Evolutionary conservation across 2,329 filamentous ascomycete genomes (phyloP).

Genomic region (Orbilia javanica): DNA sequence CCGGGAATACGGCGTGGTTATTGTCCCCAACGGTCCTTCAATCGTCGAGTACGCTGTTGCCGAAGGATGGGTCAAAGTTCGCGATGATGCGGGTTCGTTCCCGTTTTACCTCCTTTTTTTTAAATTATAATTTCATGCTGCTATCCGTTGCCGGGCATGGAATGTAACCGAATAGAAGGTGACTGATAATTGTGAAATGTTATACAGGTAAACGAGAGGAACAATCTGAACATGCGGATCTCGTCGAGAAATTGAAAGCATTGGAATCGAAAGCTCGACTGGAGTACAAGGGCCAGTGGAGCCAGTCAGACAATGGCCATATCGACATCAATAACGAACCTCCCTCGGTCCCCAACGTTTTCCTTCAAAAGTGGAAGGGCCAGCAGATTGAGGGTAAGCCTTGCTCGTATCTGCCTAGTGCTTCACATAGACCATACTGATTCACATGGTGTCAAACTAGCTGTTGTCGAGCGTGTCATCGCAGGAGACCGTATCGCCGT

Average conservation of each 20-base stretch:
- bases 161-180: not conserved
- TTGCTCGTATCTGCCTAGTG: not conserved
- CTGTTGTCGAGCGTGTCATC: constrained; percentile 87
- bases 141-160: not conserved
- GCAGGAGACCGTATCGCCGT: constrained; percentile 91
- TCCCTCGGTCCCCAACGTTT: constrained; percentile 75
- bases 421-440: not conserved
- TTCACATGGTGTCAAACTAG: constrained; percentile 60
- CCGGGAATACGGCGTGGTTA: constrained; percentile 87
- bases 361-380: constrained; percentile 86
- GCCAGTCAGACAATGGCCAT: constrained; percentile 71
- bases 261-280: constrained; percentile 82
- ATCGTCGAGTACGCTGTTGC: constrained; percentile 86
- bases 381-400: constrained; percentile 78
- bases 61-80: constrained; percentile 91
- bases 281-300: constrained; percentile 86
- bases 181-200: constrained; percentile 23
- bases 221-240: constrained; percentile 78
- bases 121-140: constrained; percentile 25
- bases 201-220: constrained; percentile 72
- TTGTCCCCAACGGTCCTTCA: constrained; percentile 79
- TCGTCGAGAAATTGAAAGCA: constrained; percentile 81
- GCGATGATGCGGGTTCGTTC: constrained; percentile 80
- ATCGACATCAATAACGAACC: constrained; percentile 87
- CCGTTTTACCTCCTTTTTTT: not conserved